Base-by-base conservation (phyloP, 495 filamentous ascomycete genomes). In the Podospora fimiseda region DNA sequence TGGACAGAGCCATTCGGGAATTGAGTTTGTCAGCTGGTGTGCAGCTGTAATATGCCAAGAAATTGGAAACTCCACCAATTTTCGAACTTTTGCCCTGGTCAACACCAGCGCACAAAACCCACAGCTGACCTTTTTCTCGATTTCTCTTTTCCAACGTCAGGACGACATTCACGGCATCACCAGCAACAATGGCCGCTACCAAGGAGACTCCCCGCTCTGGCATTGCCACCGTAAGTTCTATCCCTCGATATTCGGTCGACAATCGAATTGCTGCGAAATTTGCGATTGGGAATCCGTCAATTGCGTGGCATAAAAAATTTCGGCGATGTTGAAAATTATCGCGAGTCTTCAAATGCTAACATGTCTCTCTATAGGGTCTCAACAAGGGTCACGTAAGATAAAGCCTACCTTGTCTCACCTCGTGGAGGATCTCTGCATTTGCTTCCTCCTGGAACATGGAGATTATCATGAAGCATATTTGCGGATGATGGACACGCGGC, bases 371-470 rank as follows among this genome's bases (percentile, higher is more conserved):
- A 19, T 52, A 59, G 56, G 91, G 91, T 68, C 71, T 90, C 68
- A 95, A 96, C 79, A 84, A 82, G 71, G 91, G 91, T 72, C 87
- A 93, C 76, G 89, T 93, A 90, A 59, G 56, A 51, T 59, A 59
- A 58, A 50, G 44, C 23, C 51, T 49, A 47, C 43, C 42, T 47
- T 57, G 64, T 80, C 77, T 80, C 56, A 59, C 51, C 56, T 59
- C 56, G 56, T 59, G 78, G 78, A 81, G 78, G 75, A 81, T 81
- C 78, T 76, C 74, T 70, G 73, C 70, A 61, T 62, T 48, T 55
- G 56, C 56, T 59, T 59, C 52, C 58, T 60, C 60, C 62, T 66
- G 59, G 57, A 60, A 53, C 16, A 47, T 30, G 44, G 44, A 15
- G 46, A 45, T 53, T 58, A 55, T 24, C 36, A 47, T 51, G 52